phyloP scores from a whole-genome alignment of 2,329 filamentous ascomycete species.

The Trichoderma pleuroti region DNA sequence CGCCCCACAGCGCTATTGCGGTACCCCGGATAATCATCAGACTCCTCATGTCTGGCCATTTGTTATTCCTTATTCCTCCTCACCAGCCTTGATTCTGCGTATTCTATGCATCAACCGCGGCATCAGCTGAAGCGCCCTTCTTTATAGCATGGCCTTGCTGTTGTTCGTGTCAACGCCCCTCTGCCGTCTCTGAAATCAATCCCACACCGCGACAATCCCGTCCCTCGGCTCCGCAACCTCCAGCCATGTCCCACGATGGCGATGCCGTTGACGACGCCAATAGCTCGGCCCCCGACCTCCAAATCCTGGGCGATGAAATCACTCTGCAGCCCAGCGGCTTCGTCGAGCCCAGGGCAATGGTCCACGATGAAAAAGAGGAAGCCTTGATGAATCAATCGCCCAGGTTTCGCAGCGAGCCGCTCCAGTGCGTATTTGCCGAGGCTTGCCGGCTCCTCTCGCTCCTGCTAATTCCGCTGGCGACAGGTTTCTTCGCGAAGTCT shows the following conservation, averaged over 20 bases:
- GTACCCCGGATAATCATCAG: conserved; percentile 14
- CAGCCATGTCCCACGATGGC: conserved; percentile 32
- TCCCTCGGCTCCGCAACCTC: background rate
- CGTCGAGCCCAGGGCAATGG: conserved; percentile 47
- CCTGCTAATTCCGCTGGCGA: conserved; percentile 20
- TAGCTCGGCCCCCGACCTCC: conserved; percentile 66
- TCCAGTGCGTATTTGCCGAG: conserved; percentile 46
- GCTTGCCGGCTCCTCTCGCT: background rate
- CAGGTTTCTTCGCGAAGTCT: conserved; percentile 90
- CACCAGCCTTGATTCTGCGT: background rate
- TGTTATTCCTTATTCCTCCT: background rate
- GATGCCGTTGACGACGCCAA: conserved; percentile 30
- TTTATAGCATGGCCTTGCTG: conserved; percentile 10
- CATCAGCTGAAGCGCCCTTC: background rate
- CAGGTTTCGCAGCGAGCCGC: conserved; percentile 70
- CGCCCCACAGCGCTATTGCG: conserved; percentile 15
- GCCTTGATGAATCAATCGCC: conserved; percentile 79
- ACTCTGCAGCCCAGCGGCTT: conserved; percentile 72
- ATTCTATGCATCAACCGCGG: background rate
- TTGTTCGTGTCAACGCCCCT: background rate
- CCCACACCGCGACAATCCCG: background rate
- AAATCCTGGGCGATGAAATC: conserved; percentile 71
- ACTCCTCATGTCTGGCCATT: conserved; percentile 4
- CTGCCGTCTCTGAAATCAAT: background rate
- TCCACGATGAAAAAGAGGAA: conserved; percentile 57